Evolutionary conservation across 768 basidiomycete genomes (phyloP).

Genomic region (Russula griseocarnosa): DNA sequence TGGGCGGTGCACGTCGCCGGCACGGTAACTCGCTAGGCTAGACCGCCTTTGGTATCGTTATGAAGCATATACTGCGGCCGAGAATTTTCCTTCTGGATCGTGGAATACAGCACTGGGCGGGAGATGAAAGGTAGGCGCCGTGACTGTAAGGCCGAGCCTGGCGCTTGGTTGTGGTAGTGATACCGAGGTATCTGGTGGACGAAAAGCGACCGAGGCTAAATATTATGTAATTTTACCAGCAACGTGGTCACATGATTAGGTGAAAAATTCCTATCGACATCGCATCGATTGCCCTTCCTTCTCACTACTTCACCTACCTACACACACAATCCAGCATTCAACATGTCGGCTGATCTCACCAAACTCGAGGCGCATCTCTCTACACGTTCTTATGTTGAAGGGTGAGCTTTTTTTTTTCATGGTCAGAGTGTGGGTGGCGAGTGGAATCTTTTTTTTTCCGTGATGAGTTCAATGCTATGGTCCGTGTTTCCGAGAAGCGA

Average conservation of each 20-base stretch:
- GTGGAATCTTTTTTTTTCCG: constrained; percentile 30
- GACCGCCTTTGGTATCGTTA: neutral
- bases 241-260: neutral
- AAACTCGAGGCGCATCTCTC: constrained; percentile 86
- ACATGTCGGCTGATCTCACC: constrained; percentile 62
- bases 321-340: neutral
- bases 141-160: neutral
- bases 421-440: neutral
- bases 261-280: neutral
- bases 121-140: neutral
- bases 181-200: no score
- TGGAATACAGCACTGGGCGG: neutral
- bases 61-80: neutral
- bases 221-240: neutral
- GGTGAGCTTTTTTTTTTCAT: constrained; percentile 51
- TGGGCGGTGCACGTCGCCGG: neutral
- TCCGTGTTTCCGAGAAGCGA: constrained; percentile 97
- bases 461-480: constrained; percentile 82
- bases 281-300: constrained; percentile 13
- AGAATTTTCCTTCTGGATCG: neutral
- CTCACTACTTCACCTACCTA: neutral
- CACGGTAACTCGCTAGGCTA: neutral
- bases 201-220: neutral
- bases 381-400: constrained; percentile 85
- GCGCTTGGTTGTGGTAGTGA: constrained; percentile 4